Evolutionary conservation across 257 asterid genomes (phyloP), one percentile per base, ranked within the genome.

Genomic region (Capsicum chinense): DNA sequence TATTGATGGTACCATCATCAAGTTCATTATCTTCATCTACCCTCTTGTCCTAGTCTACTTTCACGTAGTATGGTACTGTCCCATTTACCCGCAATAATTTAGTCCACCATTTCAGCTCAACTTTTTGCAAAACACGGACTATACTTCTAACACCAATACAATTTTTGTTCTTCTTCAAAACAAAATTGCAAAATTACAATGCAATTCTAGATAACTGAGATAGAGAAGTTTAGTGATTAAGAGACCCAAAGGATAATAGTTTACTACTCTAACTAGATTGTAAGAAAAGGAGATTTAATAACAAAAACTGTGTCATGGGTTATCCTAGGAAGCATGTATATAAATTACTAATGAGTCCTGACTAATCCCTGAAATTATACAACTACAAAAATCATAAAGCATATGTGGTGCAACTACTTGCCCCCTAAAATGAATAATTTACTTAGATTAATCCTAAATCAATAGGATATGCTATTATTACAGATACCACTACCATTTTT

Each of bases 1-100:
- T 15, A 60, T 85, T 66, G 83, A 84, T 17, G 5, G 1, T 56
- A 47, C 82, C 74, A 63, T 60, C 87, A 89, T 95, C 98, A 81
- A 0, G 44, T 44, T 92, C 44, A 3, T 39, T 5, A 0, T 39
- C 44, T 39, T 39, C 44, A 39, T 39, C 5, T 4, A 39, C 0
- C 44, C 44, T 3, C 44, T 39, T 39, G 44, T 39, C 44, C 5
- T 5, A 39, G 5, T 39, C 44, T 39, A 39, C 44, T 39, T 39
- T 39, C 44, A 39, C 0, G 2, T 39, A 39, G 44, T 39, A 0
- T 39, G 0, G 44, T 39, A 4, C 0, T 39, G 3, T 39, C 5
- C 5, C 5, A 4, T 39, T 4, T 39, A 3, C 44, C 3, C 44
- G 0, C 5, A 39, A 3, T 39, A 39, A 39, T 39, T 39, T 39